Evolutionary conservation across 129 eudicot genomes (phyloP), one percentile per base, ranked within the genome.

Genomic region (Centaurea solstitialis): DNA sequence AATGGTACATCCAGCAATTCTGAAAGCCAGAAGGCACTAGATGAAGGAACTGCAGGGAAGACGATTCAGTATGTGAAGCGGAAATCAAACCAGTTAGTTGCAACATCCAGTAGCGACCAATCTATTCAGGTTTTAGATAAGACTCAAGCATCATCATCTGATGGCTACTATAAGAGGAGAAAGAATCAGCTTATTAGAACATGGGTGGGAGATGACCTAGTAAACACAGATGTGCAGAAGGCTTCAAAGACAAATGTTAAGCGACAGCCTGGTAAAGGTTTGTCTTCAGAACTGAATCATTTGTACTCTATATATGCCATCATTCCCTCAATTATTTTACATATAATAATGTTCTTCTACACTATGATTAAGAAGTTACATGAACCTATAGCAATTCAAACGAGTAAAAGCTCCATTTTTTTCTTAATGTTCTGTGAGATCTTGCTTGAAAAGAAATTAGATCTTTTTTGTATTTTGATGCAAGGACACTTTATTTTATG

Each of bases 61-160:
- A 90, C 83, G 85, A 80, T 92, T 18, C 80, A 70, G 10, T 95
- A 95, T 85, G 88, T 92, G 76, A 95, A 93, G 81, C 83, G 86
- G 71, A 91, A 87, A 79, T 89, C 97, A n/a, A 83, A 95, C 86
- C 99, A 95, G 90, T 74, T 95, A 86, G 90, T 92, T 86, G 98
- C 98, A 28, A 83, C 93, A 76, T 81, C 97, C 24, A 80, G 59
- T 80, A 73, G 82, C 11, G 86, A 81, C 26, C 66, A 45, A 30
- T 77, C 91, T 77, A 41, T 74, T 70, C 78, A 41, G 76, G 85
- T 73, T 30, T 81, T 78, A 28, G 93, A 90, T 84, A 91, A 83
- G 67, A 75, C 80, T 30, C 88, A 72, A 47, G 73, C 82, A 41
- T 76, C 72, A 68, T 61, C 85, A 64, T 87, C 96, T 50, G 94